Percentiles rank a stretch among this genome's conserved stretches.
Evolutionary conservation across 805 yeast species (phyloP).

Genomic region (Myxozyma monticola): DNA sequence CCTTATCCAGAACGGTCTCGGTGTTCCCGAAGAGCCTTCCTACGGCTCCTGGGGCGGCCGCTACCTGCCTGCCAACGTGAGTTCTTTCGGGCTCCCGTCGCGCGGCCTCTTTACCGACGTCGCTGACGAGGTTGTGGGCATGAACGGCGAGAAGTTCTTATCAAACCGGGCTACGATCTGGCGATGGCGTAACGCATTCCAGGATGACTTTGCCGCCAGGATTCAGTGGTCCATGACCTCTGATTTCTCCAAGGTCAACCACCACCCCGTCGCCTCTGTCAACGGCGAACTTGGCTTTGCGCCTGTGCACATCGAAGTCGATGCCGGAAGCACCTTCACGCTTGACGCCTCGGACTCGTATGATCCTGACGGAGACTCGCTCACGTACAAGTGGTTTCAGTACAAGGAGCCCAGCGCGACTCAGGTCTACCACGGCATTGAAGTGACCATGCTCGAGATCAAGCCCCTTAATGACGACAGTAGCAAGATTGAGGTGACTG

Average conservation of each 20-base stretch:
- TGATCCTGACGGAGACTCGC: constrained; percentile 11
- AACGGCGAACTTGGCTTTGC: background rate
- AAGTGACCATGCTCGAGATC: constrained; percentile 3
- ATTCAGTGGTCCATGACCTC: constrained; percentile 6
- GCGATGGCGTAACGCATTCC: constrained; percentile 14
- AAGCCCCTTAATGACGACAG: background rate
- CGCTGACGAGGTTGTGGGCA: constrained; percentile 3
- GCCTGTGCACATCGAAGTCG: background rate
- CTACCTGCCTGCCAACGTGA: background rate
- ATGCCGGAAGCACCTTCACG: background rate
- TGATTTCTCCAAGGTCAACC: constrained; percentile 4
- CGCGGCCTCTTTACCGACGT: constrained; percentile 3
- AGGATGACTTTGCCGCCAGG: constrained; percentile 10
- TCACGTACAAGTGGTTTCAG: constrained; percentile 6
- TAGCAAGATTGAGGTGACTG: background rate
- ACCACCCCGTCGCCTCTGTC: background rate
- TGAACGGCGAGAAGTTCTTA: background rate
- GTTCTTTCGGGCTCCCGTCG: background rate
- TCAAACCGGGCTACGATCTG: constrained; percentile 8
- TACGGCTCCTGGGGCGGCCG: constrained; percentile 11
- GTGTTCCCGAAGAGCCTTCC: constrained; percentile 3
- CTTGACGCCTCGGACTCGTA: constrained; percentile 9
- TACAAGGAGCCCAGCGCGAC: constrained; percentile 6
- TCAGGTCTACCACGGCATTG: constrained; percentile 2
- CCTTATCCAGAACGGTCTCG: constrained; percentile 10